These are phyloP conservation scores for Cyclocybe cylindracea DNA, from an alignment of 768 basidiomycete species.

Conservation along the genomic window DNA sequence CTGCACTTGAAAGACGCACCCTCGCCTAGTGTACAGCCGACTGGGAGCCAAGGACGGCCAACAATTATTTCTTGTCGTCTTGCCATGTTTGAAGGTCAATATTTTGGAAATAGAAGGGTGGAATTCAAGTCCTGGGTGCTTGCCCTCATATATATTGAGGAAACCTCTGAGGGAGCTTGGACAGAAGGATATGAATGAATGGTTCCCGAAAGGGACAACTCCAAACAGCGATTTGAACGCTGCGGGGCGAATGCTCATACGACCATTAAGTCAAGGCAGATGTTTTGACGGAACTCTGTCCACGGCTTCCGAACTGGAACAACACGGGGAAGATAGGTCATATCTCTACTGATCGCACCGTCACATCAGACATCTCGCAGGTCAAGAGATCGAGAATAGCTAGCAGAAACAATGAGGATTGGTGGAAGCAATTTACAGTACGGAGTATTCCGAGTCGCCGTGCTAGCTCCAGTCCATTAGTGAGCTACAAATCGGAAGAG, in stretches of 20 bases:
- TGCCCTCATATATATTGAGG: slow-evolving; percentile 24
- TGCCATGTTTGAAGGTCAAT: slow-evolving; percentile 5
- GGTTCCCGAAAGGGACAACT: slow-evolving; percentile 27
- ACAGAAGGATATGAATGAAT: slow-evolving; percentile 21
- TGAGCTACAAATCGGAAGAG: slow-evolving; percentile 40
- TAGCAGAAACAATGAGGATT: slow-evolving; percentile 31
- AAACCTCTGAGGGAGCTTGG: slow-evolving; percentile 16
- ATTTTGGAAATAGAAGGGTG: slow-evolving; percentile 5
- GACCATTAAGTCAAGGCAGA: slow-evolving; percentile 14
- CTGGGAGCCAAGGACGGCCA: slow-evolving; percentile 47
- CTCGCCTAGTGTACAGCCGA: slow-evolving; percentile 64
- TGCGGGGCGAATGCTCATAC: slow-evolving; percentile 9
- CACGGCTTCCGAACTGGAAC: slow-evolving; percentile 19
- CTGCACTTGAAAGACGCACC: slow-evolving; percentile 33
- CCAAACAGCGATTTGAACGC: slow-evolving; percentile 11
- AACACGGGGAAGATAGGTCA: slow-evolving; percentile 15
- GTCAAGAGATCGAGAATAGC: slow-evolving; percentile 25
- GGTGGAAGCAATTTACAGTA: slow-evolving; percentile 38
- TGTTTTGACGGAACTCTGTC: slow-evolving; percentile 13
- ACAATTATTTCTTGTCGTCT: slow-evolving; percentile 36
- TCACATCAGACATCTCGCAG: slow-evolving; percentile 22
- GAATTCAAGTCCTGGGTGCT: slow-evolving; percentile 5
- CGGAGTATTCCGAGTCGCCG: slow-evolving; percentile 32
- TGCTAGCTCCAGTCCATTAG: slow-evolving; percentile 35
- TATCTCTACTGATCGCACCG: slow-evolving; percentile 25